A percentile compares a stretch with the other conserved stretches of the same genome.
These are phyloP conservation scores for Lodderomyces beijingensis DNA, from an alignment of 1,139 yeast species.

Conservation along the genomic window DNA sequence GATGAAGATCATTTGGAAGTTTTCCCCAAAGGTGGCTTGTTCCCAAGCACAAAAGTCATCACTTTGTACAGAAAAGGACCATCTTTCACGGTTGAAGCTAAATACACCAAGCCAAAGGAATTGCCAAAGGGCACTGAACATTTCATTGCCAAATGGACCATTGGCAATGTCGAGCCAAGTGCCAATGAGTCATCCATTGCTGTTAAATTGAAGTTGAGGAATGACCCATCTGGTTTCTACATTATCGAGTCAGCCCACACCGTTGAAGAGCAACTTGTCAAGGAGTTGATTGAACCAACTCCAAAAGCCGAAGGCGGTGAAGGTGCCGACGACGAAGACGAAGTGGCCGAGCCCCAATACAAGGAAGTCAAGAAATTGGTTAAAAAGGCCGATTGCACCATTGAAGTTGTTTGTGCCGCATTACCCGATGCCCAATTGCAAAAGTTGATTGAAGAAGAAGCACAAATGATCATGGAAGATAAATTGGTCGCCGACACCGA, in stretches of 20 bases:
- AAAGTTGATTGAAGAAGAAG: slow-evolving; percentile 73
- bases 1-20: slow-evolving; percentile 93
- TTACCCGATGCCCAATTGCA: slow-evolving; percentile 57
- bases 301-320: slow-evolving; percentile 41
- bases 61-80: slow-evolving; percentile 90
- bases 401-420: slow-evolving; percentile 58
- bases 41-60: slow-evolving; percentile 94
- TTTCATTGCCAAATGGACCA: slow-evolving; percentile 76
- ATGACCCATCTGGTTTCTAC: slow-evolving; percentile 95
- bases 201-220: slow-evolving; percentile 90
- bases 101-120: slow-evolving; percentile 70
- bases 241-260: slow-evolving; percentile 93
- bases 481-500: slow-evolving; percentile 98
- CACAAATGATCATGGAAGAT: slow-evolving; percentile 81
- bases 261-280: slow-evolving; percentile 84
- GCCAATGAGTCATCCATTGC: slow-evolving; percentile 78
- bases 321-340: slow-evolving; percentile 35
- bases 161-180: slow-evolving; percentile 78
- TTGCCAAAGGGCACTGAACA: slow-evolving; percentile 70
- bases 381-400: slow-evolving; percentile 75
- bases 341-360: slow-evolving; percentile 76
- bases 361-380: slow-evolving; percentile 90
- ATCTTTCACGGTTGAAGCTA: slow-evolving; percentile 74
- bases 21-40: slow-evolving; percentile 88
- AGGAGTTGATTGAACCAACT: slow-evolving; percentile 74